Evolutionary conservation across 2,329 filamentous ascomycete genomes (phyloP).

Genomic region (Fusarium proliferatum): DNA sequence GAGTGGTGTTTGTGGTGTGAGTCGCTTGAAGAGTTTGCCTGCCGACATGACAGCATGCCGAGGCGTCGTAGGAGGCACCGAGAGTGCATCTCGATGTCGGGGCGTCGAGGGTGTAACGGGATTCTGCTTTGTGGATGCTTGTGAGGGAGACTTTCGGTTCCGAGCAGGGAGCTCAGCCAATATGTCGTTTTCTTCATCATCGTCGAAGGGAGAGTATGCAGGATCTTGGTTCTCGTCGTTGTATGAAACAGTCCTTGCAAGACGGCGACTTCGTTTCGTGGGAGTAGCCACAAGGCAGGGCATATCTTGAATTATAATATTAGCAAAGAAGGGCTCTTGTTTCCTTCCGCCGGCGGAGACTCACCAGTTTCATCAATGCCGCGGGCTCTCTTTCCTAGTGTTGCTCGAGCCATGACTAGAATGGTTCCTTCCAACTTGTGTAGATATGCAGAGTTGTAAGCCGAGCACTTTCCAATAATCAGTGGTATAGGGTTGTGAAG

Average conservation of each 20-base stretch:
- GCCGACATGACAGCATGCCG: conserved; percentile 84
- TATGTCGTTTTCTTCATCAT: conserved; percentile 57
- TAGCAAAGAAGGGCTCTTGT: conserved; percentile 19
- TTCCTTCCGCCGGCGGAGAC: conserved; percentile 31
- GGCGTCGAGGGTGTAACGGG: conserved; percentile 78
- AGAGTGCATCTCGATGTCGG: conserved; percentile 81
- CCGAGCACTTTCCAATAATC: conserved; percentile 38
- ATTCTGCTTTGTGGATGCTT: conserved; percentile 53
- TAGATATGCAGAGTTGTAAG: conserved; percentile 20
- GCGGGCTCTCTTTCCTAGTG: conserved; percentile 52
- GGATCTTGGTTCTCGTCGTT: conserved; percentile 76
- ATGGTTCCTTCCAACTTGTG: conserved; percentile 28
- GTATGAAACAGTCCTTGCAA: conserved; percentile 55
- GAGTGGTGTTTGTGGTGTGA: conserved; percentile 79
- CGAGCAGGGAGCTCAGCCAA: conserved; percentile 50
- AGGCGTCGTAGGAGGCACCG: conserved; percentile 79
- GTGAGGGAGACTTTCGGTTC: conserved; percentile 45
- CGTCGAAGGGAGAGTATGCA: conserved; percentile 45
- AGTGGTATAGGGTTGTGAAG: conserved; percentile 25
- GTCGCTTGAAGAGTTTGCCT: conserved; percentile 79
- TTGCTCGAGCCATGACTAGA: conserved; percentile 45
- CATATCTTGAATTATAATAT: conserved; percentile 35
- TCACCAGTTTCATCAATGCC: conserved; percentile 46
- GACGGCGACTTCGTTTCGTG: conserved; percentile 59
- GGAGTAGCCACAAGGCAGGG: conserved; percentile 48